phyloP scores from a whole-genome alignment of 179 eudicot genomes.

The Pouteria campechiana region DNA sequence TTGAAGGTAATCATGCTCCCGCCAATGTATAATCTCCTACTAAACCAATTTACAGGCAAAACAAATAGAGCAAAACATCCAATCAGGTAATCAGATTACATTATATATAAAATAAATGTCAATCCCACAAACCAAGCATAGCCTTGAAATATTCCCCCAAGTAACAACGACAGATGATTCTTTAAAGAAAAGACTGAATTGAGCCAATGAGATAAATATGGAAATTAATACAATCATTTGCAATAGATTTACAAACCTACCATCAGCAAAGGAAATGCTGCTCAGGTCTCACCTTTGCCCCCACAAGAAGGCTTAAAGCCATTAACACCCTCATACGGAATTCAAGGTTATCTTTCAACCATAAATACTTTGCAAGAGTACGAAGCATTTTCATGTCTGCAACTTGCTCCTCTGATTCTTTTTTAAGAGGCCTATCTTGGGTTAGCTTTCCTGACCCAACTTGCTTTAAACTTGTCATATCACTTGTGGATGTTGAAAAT shows the following conservation, averaged over 20 bases:
- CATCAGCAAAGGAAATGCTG: neutral
- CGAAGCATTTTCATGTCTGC: conserved; percentile 57
- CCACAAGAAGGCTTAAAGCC: conserved; percentile 80
- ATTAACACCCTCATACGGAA: conserved; percentile 72
- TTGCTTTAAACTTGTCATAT: conserved; percentile 29
- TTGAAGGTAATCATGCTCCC: too few relatives aligned
- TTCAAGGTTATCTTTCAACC: conserved; percentile 84
- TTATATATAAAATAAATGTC: too few relatives aligned
- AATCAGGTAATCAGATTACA: too few relatives aligned
- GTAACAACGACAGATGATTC: neutral
- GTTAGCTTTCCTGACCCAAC: conserved; percentile 21
- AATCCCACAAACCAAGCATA: too few relatives aligned
- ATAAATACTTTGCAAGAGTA: conserved; percentile 68
- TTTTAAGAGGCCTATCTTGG: conserved; percentile 20
- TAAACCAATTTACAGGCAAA: too few relatives aligned
- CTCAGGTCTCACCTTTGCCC: conserved; percentile 59
- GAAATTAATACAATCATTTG: too few relatives aligned
- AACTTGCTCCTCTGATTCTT: conserved; percentile 21
- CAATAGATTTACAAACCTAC: neutral
- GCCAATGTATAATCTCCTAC: too few relatives aligned
- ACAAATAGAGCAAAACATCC: too few relatives aligned
- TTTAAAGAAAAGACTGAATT: too few relatives aligned
- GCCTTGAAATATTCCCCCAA: neutral
- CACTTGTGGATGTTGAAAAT: conserved; percentile 49
- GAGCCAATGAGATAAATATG: too few relatives aligned